Base-by-base conservation (phyloP, 768 basidiomycete species). In the Suillus lakei region DNA sequence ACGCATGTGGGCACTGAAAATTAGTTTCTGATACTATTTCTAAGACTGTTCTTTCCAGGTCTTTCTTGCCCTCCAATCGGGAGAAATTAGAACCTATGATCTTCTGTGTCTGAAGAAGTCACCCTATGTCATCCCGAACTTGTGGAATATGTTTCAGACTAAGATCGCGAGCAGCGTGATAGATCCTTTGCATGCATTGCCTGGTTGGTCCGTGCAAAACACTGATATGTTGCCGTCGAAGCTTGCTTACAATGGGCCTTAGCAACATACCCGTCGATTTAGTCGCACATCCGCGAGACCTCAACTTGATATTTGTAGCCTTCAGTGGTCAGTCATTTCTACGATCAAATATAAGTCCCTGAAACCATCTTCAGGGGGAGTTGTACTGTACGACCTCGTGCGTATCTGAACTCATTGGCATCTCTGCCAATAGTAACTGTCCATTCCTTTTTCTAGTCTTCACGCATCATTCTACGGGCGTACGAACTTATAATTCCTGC, bases 401-500 rank as follows among this genome's bases (percentile, higher is more conserved):
- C 23, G 44, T 39, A 2, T 36, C 12, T 60, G 13, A 54, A 26
- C 16, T 59, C 39, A 58, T 36, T 39, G 18, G 58, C 23, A 21
- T 58, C 38, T 56, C 58, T 53, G 26, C 66, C 39, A 23, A 62
- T 13, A 13, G 18, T 28, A 21, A n/a, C 28, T 41, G 26, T 21
- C 13, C 10, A 41, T 41, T 13, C 28, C 26, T 18, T 59, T 44
- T 41, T 43, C 62, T n/a, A 85, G 82, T 77, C 80, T 67, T 82
- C 86, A 77, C 83, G 81, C 30, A 82, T 79, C 55, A 84, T 84
- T 3, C 67, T 87, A 15, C 83, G 87, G 48, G 86, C 83, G 12
- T 96, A 89, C 72, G 91, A 93, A 73, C 79, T 91, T 56, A 77
- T 86, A 6, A 72, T 95, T 6, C 86, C 90, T 26, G 91, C 94